phyloP scores from a whole-genome alignment of 2,329 filamentous ascomycete genomes.

The Lachnellula subtilissima region DNA sequence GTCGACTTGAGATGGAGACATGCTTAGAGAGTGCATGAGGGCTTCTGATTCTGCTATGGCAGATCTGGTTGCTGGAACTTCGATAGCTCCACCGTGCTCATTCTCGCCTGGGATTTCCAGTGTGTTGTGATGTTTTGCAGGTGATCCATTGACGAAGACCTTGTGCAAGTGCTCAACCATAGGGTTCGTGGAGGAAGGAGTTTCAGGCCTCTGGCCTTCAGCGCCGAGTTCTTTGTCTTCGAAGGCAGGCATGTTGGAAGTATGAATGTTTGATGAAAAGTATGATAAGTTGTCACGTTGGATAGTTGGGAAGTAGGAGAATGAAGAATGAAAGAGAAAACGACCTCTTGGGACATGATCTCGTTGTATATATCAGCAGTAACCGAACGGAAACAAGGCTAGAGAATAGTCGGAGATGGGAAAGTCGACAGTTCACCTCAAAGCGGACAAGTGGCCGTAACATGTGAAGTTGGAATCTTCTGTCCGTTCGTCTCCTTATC shows the following conservation, averaged over 20 bases:
- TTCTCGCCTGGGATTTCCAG: slow-evolving; percentile 42
- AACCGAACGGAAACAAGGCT: slow-evolving; percentile 21
- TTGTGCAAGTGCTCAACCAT: slow-evolving; percentile 17
- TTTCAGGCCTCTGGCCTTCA: slow-evolving; percentile 26
- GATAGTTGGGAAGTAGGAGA: slow-evolving; percentile 2
- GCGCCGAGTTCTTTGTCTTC: slow-evolving; percentile 52
- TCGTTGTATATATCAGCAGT: slow-evolving; percentile 26
- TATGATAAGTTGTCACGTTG: background rate
- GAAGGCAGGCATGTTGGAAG: slow-evolving; percentile 52
- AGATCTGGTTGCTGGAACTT: slow-evolving; percentile 64
- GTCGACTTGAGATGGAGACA: slow-evolving; percentile 62
- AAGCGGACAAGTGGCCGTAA: slow-evolving; percentile 2
- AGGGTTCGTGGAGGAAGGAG: slow-evolving; percentile 1
- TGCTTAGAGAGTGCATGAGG: slow-evolving; percentile 70
- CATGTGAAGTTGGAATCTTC: slow-evolving; percentile 21
- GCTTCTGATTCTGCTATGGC: slow-evolving; percentile 62
- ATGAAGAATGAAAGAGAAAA: background rate
- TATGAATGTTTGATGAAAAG: slow-evolving; percentile 2
- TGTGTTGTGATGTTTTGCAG: slow-evolving; percentile 10
- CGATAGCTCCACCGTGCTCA: slow-evolving; percentile 46
- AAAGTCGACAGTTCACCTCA: slow-evolving; percentile 7
- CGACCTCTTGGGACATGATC: background rate
- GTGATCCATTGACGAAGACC: slow-evolving; percentile 19
- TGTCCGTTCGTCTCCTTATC: slow-evolving; percentile 3
- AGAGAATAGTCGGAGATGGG: slow-evolving; percentile 22